Evolutionary conservation across 1,284 basidiomycete species (phyloP), one percentile per base, ranked within the genome.

Genomic region (Marasmius fiardii): DNA sequence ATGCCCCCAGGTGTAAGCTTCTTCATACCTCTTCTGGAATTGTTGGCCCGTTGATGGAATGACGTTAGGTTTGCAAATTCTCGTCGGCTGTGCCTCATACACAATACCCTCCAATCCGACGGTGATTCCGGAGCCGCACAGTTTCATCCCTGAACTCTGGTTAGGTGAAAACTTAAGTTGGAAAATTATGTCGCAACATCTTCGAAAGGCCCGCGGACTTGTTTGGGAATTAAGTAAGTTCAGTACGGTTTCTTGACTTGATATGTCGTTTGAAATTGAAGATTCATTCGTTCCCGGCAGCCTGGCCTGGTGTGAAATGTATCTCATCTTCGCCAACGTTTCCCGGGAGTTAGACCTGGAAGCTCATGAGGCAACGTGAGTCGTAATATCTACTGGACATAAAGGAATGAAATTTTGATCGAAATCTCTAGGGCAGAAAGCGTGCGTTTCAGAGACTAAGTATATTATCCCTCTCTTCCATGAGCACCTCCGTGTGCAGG

Each of bases 221-320:
- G 56, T 26, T 16, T 47, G 5, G 44, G 44, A 3, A 21, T 47
- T 24, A 47, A 47, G 44, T 47, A 1, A 20, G 44, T 47, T 16
- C 14, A 26, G 4, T 14, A 3, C 5, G 1, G 16, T 31, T n/a
- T 41, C 8, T 23, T 20, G 23, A 11, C n/a, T n/a, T 37, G 3
- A 5, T 16, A 11, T 7, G n/a, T n/a, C n/a, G n/a, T 7, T 2
- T 41, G 1, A 6, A 16, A n/a, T 11, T 26, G 24, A 23, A 31
- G 11, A 16, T 18, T 10, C 18, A n/a, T n/a, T 14, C 8, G 26
- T 43, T 14, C 7, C 1, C n/a, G n/a, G 12, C 31, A 68, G 67
- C 51, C 52, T 68, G 12, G 67, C 58, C 1, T 67, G 63, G 49
- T 67, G 67, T 54, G 65, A 68, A 53, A 33, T 68, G n/a, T 66